Percentiles rank a stretch among this genome's conserved stretches.
Evolutionary conservation across 2,329 filamentous ascomycete species (phyloP).

Genomic region (Alternaria gansuensis): DNA sequence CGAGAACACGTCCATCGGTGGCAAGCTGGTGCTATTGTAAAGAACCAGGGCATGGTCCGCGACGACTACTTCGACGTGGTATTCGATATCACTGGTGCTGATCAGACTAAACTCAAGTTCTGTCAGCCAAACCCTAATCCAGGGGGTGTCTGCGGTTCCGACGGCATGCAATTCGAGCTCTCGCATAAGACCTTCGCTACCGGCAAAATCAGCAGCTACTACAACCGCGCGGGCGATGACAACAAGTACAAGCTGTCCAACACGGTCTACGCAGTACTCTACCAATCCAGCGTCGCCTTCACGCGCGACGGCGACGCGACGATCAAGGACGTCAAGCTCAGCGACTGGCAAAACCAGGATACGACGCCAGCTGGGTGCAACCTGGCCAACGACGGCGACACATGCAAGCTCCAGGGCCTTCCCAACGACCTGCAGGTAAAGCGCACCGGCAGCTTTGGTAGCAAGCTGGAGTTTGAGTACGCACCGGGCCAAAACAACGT

Average conservation of each 20-base stretch:
- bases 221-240: conserved; percentile 12
- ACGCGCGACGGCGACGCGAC: conserved; percentile 13
- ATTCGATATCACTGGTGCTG: conserved; percentile 13
- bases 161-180: conserved; percentile 20
- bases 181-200: conserved; percentile 4
- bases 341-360: conserved; percentile 13
- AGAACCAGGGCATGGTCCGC: not conserved
- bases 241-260: conserved; percentile 18
- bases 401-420: conserved; percentile 13
- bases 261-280: conserved; percentile 17
- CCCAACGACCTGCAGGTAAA: conserved; percentile 18
- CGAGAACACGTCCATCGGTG: conserved; percentile 16
- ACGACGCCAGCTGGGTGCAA: not conserved
- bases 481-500: conserved; percentile 4
- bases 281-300: conserved; percentile 22
- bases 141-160: conserved; percentile 12
- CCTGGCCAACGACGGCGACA: conserved; percentile 10
- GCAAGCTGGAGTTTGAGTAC: conserved; percentile 18
- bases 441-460: conserved; percentile 15
- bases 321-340: conserved; percentile 11
- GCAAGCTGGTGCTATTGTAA: conserved; percentile 4
- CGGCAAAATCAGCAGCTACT: conserved; percentile 22
- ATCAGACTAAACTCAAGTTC: conserved; percentile 19
- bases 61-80: conserved; percentile 17
- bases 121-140: conserved; percentile 12